Percentiles rank a stretch among this genome's conserved stretches.
phyloP scores from a whole-genome alignment of 2,329 filamentous ascomycete species.

The Colletotrichum gloeosporioides region DNA sequence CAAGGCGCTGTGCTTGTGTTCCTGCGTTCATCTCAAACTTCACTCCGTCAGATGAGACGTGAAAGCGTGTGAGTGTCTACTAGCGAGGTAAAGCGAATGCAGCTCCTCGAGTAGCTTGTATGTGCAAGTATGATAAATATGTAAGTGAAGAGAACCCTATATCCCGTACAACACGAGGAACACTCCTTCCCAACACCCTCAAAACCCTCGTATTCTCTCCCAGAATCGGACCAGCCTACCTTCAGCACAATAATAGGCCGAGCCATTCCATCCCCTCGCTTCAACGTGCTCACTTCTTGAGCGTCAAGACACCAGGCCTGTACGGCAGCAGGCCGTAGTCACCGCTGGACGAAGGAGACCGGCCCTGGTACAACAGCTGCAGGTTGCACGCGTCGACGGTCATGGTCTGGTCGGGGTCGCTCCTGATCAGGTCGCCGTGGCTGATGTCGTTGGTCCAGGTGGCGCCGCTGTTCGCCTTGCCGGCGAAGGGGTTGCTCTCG shows the following conservation, averaged over 20 bases:
- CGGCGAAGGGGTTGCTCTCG: slow-evolving; percentile 68
- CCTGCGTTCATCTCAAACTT: fast-evolving
- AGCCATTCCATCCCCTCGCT: not conserved
- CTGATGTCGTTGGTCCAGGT: slow-evolving; percentile 72
- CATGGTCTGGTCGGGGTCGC: slow-evolving; percentile 65
- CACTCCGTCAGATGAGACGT: not conserved
- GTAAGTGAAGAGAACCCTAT: not conserved
- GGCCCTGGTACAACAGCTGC: slow-evolving; percentile 69
- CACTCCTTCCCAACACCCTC: not conserved
- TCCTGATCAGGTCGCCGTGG: slow-evolving; percentile 67
- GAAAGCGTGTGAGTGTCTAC: not conserved
- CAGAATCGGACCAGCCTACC: not conserved
- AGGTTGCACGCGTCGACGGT: slow-evolving; percentile 69
- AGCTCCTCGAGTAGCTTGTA: not conserved
- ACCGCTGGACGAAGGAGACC: slow-evolving; percentile 41
- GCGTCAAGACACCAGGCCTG: slow-evolving; percentile 58
- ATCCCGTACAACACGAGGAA: not conserved
- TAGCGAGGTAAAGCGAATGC: fast-evolving
- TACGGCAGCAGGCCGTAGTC: slow-evolving; percentile 62
- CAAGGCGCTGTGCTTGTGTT: not conserved
- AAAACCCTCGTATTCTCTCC: not conserved
- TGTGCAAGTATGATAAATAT: not conserved
- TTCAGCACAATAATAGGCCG: fast-evolving
- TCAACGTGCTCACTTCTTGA: not conserved
- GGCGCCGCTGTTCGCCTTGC: slow-evolving; percentile 68